Percentiles rank a stretch among this genome's conserved stretches.
These are phyloP conservation scores for Penicillium crustosum DNA, from an alignment of 2,329 filamentous ascomycete species.

Conservation along the genomic window DNA sequence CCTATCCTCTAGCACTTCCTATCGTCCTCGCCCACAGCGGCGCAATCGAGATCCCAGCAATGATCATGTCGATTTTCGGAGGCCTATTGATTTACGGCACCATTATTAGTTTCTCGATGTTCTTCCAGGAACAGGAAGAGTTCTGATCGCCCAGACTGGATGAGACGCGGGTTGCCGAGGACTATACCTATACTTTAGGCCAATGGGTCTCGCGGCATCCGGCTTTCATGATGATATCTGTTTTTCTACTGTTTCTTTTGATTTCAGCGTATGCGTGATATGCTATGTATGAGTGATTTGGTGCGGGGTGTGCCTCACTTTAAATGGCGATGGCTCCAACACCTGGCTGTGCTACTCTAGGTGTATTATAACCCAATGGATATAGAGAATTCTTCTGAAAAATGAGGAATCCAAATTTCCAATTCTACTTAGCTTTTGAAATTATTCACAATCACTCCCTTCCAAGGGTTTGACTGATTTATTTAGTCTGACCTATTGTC, in stretches of 20 bases:
- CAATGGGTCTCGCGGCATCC: neutral
- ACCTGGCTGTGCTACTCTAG: constrained; percentile 20
- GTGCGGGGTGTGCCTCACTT: constrained; percentile 8
- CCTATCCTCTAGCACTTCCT: constrained; percentile 67
- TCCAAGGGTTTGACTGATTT: neutral
- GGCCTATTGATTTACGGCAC: constrained; percentile 95
- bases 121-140: constrained; percentile 96
- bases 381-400: constrained; percentile 20
- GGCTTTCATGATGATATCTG: constrained; percentile 17
- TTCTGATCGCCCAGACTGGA: constrained; percentile 57
- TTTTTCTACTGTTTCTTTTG: constrained; percentile 22
- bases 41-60: constrained; percentile 78
- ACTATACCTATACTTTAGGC: neutral
- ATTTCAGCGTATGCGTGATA: constrained; percentile 23
- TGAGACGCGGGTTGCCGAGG: constrained; percentile 4
- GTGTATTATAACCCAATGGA: constrained; percentile 25
- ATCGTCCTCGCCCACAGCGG: constrained; percentile 82
- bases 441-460: neutral
- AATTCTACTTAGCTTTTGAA: neutral
- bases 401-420: neutral
- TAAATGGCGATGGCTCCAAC: constrained; percentile 13
- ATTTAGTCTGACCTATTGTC: neutral
- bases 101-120: constrained; percentile 96
- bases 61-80: constrained; percentile 92
- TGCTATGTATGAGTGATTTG: constrained; percentile 24